A percentile compares a stretch with the other conserved stretches of the same genome.
Conservation (phyloP, 495 filamentous ascomycete species). For the Trichoderma virens region DNA sequence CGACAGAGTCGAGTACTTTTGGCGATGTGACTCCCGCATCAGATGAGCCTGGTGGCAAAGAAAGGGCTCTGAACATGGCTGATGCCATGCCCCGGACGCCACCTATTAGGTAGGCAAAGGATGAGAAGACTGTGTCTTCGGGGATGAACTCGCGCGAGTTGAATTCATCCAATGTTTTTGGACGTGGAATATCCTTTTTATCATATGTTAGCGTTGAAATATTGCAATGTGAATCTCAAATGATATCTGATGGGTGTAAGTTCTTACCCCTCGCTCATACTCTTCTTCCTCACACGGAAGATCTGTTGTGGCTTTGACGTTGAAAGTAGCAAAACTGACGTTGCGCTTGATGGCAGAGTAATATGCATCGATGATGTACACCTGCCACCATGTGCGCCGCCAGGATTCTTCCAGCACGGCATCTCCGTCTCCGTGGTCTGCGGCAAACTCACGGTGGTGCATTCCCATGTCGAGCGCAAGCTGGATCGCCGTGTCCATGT, state of each 20-base stretch:
- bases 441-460: slow-evolving; percentile 43
- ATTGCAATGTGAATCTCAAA: too few species aligned
- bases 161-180: slow-evolving; percentile 48
- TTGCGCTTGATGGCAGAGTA: slow-evolving; percentile 26
- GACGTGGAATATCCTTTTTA: slow-evolving; percentile 40
- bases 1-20: slow-evolving; percentile 31
- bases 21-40: not conserved
- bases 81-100: slow-evolving; percentile 56
- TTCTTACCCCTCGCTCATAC: slow-evolving; percentile 42
- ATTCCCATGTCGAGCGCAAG: slow-evolving; percentile 55
- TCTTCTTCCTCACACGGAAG: slow-evolving; percentile 55
- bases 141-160: slow-evolving; percentile 45
- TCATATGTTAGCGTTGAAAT: not conserved
- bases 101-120: slow-evolving; percentile 54
- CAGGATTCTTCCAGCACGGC: slow-evolving; percentile 55
- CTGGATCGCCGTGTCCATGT: slow-evolving; percentile 45
- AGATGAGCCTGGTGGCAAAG: not conserved
- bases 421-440: slow-evolving; percentile 35
- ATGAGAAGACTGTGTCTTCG: slow-evolving; percentile 44
- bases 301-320: slow-evolving; percentile 37
- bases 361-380: slow-evolving; percentile 55
- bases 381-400: slow-evolving; percentile 66
- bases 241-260: too few species aligned
- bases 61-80: slow-evolving; percentile 20
- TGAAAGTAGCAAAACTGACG: slow-evolving; percentile 28